These are phyloP conservation scores for Leccinum fuscescens DNA, from an alignment of 1,284 basidiomycete species.

Conservation along the genomic window DNA sequence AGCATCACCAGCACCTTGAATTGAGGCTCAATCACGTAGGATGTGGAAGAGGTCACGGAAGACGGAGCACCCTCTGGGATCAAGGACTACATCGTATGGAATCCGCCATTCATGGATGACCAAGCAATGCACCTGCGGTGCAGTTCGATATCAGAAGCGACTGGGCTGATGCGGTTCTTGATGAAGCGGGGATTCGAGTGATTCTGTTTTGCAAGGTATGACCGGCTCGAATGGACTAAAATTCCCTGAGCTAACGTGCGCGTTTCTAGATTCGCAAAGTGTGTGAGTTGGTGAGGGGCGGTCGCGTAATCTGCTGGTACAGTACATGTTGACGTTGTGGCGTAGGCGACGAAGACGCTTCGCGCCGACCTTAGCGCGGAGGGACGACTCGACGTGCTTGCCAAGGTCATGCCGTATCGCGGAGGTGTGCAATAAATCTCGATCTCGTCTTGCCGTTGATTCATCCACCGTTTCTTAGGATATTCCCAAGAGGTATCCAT, in stretches of 20 bases:
- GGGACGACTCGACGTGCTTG: slow-evolving; percentile 74
- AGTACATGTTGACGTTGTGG: slow-evolving; percentile 1
- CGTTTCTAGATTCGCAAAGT: slow-evolving; percentile 64
- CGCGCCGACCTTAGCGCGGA: slow-evolving; percentile 72
- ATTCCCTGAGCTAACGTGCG: background rate
- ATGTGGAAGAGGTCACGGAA: slow-evolving; percentile 70
- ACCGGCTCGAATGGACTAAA: background rate
- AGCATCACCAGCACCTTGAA: background rate
- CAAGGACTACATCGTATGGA: slow-evolving; percentile 82
- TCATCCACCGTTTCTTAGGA: slow-evolving; percentile 33
- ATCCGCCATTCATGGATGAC: slow-evolving; percentile 50
- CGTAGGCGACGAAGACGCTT: slow-evolving; percentile 77
- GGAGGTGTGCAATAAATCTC: slow-evolving; percentile 52
- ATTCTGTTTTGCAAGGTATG: slow-evolving; percentile 86
- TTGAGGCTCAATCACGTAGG: slow-evolving; percentile 25
- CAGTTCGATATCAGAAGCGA: slow-evolving; percentile 72
- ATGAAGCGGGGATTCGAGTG: slow-evolving; percentile 77
- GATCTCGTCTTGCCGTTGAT: background rate
- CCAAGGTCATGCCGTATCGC: slow-evolving; percentile 81
- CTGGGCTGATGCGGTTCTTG: slow-evolving; percentile 73
- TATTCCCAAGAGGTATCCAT: slow-evolving; percentile 55
- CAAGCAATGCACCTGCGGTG: slow-evolving; percentile 53
- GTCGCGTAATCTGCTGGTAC: background rate
- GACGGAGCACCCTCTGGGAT: slow-evolving; percentile 83
- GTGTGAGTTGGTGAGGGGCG: slow-evolving; percentile 71